A percentile compares a stretch with the other conserved stretches of the same genome.
Evolutionary conservation across 2,329 filamentous ascomycete genomes (phyloP).

Genomic region (Parastagonospora nodorum): DNA sequence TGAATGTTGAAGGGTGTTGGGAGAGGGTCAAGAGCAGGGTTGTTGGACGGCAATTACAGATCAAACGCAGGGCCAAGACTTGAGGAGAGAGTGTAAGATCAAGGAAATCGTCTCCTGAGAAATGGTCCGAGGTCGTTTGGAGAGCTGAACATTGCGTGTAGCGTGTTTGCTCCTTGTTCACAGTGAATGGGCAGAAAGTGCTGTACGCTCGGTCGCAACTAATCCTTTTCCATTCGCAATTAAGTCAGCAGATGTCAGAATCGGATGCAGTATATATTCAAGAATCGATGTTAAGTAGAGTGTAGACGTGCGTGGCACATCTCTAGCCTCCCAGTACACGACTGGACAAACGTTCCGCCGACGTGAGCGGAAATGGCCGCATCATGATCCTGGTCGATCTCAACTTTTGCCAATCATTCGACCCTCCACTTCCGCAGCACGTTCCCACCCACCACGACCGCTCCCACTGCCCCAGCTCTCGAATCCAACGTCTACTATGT

Average conservation of each 20-base stretch:
- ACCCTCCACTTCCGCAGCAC: constrained; percentile 26
- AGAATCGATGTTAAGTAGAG: background rate
- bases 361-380: constrained; percentile 36
- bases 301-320: background rate
- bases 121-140: background rate
- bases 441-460: constrained; percentile 11
- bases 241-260: background rate
- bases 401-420: constrained; percentile 44
- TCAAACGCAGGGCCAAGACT: background rate
- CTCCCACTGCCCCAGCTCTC: constrained; percentile 4
- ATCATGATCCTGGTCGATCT: constrained; percentile 25
- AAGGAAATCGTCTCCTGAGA: background rate
- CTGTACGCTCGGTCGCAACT: background rate
- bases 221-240: background rate
- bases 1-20: background rate
- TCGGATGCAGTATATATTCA: background rate
- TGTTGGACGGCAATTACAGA: background rate
- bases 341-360: constrained; percentile 14
- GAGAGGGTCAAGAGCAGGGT: background rate
- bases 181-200: constrained; percentile 8
- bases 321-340: background rate
- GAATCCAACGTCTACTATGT: constrained; percentile 44
- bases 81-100: background rate
- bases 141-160: constrained; percentile 15
- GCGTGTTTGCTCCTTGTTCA: constrained; percentile 11